Evolutionary conservation across 495 filamentous ascomycete species (phyloP), one percentile per base, ranked within the genome.

Genomic region (Hyaloscypha variabilis): DNA sequence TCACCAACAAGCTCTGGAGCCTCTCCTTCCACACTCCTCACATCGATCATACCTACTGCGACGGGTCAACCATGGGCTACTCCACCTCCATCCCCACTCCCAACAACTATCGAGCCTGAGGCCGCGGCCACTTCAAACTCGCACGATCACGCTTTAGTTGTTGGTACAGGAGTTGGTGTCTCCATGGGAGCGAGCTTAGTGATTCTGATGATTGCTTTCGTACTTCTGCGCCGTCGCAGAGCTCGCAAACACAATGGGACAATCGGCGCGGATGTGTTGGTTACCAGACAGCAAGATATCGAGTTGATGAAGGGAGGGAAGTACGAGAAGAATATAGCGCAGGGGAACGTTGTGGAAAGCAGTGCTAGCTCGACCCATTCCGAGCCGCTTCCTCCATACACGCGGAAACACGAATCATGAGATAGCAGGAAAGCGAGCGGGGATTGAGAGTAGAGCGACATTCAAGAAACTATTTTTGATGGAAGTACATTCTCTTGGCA

Each of bases 81-180:
- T 46, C 19, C 39, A 10, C 39, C 39, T 46, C 19, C 39, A 8
- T 19, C 8, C 8, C 39, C 39, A 19, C 10, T 19, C 19, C 39
- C 8, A 46, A 46, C 39, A 19, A 46, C 39, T 19, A 19, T 8
- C 8, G 39, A 10, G 8, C 39, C 19, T 19, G 19, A 8, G 39
- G 39, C 39, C 19, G 39, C 39, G 19, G 19, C 39, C 39, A 19
- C 8, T 19, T 8, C 39, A 54, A 25, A 11, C 51, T 54, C 51
- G 24, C 51, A 54, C 10, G 14, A 10, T 11, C 11, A 54, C 8
- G 24, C 51, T 8, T 13, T 24, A 10, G 51, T 23, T 19, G 24
- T 54, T 54, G 24, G 51, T 10, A 23, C 51, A 8, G 51, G 51
- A 54, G 51, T 54, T 54, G 24, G 51, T 8, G 51, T 54, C 14